phyloP scores from a whole-genome alignment of 441 rosid genomes.

The Populus hybrid region DNA sequence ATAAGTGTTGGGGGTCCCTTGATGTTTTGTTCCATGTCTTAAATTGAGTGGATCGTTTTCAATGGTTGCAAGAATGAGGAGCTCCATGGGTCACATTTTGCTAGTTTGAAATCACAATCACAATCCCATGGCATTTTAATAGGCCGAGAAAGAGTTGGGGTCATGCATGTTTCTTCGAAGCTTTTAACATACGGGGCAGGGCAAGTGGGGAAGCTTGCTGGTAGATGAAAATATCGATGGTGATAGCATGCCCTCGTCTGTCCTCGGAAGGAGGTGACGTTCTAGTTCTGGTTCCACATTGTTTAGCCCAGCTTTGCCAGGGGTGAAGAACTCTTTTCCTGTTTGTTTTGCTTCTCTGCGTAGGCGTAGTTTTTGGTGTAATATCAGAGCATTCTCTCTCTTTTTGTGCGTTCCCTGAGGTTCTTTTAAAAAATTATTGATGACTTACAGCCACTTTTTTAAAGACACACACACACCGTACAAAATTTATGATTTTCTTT shows the following conservation, averaged over 20 bases:
- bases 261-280: not conserved
- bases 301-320: not conserved
- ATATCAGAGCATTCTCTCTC: not conserved
- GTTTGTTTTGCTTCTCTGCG: not conserved
- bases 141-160: conserved; percentile 9
- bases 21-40: not conserved
- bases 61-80: not conserved
- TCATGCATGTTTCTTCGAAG: conserved; percentile 9
- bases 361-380: not conserved
- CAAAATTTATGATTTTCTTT: not conserved
- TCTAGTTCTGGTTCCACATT: not conserved
- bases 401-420: not conserved
- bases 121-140: conserved; percentile 3
- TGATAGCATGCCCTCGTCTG: not conserved
- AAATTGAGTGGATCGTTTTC: conserved; percentile 21
- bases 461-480: not conserved
- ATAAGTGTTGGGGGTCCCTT: not conserved
- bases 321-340: not conserved
- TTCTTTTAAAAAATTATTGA: not conserved
- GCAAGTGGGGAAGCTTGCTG: conserved; percentile 5
- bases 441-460: not conserved
- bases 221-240: not conserved
- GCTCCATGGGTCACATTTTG: conserved; percentile 18
- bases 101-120: not conserved
- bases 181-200: not conserved